Evolutionary conservation across 495 filamentous ascomycete genomes (phyloP), one percentile per base, ranked within the genome.

Genomic region (Tuber magnatum): DNA sequence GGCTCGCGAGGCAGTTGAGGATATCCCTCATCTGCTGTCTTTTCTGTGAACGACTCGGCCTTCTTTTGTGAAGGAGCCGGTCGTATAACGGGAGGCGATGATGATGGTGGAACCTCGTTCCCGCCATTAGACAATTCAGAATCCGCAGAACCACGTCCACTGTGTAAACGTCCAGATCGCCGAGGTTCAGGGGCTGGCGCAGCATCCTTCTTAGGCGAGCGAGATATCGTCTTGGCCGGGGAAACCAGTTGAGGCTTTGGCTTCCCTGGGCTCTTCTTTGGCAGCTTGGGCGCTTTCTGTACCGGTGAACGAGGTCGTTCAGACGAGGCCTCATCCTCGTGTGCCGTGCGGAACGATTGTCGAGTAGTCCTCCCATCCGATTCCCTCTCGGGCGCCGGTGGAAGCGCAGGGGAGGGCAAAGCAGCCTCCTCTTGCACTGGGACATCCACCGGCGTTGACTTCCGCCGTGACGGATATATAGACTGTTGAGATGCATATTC

Each of bases 261-360:
- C 28, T 35, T 65, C 14, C 16, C 56, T 35, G 56, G 56, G 32
- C 56, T 65, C 56, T 35, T 65, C 56, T 35, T 35, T 14, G 56
- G 28, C 14, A 28, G 35, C 56, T 35, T 65, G 56, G 28, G 56
- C 5, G 32, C 56, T 65, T 65, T 65, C 32, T 65, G 56, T 65
- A 41, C 39, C 43, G 74, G 69, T 20, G 74, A 73, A 43, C 32
- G 71, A 43, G 70, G 69, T n/a, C 22, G 71, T 3, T 61, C n/a
- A 28, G 74, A 73, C 69, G 56, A 65, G 35, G 56, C 56, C 56
- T 43, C 44, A 65, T 89, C 88, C 79, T 93, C 90, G 78, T 88
- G 88, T 2, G 91, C 89, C 9, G 91, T 91, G 61, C 91, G 88
- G 81, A 91, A 93, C 0, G 89, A 91, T 8, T 84, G 86, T 56